A percentile compares a stretch with the other conserved stretches of the same genome.
Evolutionary conservation across 306 rosid species (phyloP).

Genomic region (Crataegus laevigata): DNA sequence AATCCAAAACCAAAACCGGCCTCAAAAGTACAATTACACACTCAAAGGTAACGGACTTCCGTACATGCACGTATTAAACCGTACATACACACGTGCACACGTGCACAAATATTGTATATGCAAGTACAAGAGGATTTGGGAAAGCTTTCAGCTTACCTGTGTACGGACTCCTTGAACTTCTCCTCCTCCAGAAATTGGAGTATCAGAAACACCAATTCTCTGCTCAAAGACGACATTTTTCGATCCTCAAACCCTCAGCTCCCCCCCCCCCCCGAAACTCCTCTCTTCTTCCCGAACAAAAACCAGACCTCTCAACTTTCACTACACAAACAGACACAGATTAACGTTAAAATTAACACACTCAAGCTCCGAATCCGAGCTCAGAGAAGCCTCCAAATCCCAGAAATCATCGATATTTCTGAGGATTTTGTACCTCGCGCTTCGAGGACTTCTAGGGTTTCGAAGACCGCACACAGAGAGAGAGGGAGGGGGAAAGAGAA

Average conservation of each 20-base stretch:
- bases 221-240: slow-evolving; percentile 65
- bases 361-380: slow-evolving; percentile 22
- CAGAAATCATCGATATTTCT: slow-evolving; percentile 6
- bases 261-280: background rate
- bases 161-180: slow-evolving; percentile 67
- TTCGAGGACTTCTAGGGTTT: slow-evolving; percentile 66
- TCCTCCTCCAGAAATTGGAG: slow-evolving; percentile 87
- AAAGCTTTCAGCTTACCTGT: slow-evolving; percentile 38
- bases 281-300: background rate
- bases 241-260: slow-evolving; percentile 14
- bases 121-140: background rate
- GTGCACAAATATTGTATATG: background rate
- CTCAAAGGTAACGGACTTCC: background rate
- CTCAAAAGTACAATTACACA: background rate
- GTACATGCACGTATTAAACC: background rate
- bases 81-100: background rate
- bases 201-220: slow-evolving; percentile 84
- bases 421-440: slow-evolving; percentile 20
- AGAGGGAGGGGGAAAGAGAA: slow-evolving; percentile 14
- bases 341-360: slow-evolving; percentile 5
- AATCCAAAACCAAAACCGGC: background rate
- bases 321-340: slow-evolving; percentile 9
- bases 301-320: slow-evolving; percentile 20
- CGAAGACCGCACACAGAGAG: slow-evolving; percentile 41
- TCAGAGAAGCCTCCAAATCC: slow-evolving; percentile 17